phyloP scores from a whole-genome alignment of 2,329 filamentous ascomycete species.

The Aspergillus japonicus region DNA sequence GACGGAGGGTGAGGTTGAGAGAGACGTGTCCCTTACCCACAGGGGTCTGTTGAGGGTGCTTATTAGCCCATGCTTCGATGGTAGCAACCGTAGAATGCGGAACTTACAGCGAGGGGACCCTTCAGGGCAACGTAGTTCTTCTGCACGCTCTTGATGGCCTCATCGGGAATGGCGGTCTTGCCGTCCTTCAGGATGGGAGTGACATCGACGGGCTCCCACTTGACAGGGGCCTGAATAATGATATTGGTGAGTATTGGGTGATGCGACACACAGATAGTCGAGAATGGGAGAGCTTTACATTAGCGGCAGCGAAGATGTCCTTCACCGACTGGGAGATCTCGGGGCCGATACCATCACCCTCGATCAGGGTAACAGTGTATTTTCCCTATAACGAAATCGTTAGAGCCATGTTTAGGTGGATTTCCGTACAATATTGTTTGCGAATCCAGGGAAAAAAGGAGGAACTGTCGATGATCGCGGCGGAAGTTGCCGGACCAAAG shows the following conservation, averaged over 20 bases:
- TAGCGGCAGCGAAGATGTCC: constrained; percentile 95
- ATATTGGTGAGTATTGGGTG: neutral
- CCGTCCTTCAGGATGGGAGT: constrained; percentile 91
- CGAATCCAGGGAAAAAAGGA: neutral
- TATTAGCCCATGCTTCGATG: constrained; percentile 25
- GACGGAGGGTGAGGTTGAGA: constrained; percentile 95
- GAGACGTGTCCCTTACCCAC: constrained; percentile 99
- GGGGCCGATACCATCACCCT: constrained; percentile 97
- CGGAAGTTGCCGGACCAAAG: constrained; percentile 29
- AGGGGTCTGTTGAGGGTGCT: constrained; percentile 64
- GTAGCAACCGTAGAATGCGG: neutral
- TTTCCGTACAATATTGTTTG: constrained; percentile 1
- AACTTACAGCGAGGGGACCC: constrained; percentile 86
- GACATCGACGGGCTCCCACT: constrained; percentile 97
- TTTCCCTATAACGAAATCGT: constrained; percentile 65
- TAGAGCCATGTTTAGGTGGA: constrained; percentile 14
- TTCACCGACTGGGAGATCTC: constrained; percentile 98
- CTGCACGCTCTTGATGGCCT: constrained; percentile 87
- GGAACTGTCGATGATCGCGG: constrained; percentile 10
- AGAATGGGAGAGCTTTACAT: constrained; percentile 54
- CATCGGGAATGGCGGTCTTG: constrained; percentile 90
- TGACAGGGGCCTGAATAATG: constrained; percentile 71
- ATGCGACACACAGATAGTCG: constrained; percentile 28
- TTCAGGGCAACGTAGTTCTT: constrained; percentile 97
- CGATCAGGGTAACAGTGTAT: constrained; percentile 93